A percentile compares a stretch with the other conserved stretches of the same genome.
Conservation (phyloP, 2,329 filamentous ascomycete species). For the Cercospora sesami region DNA sequence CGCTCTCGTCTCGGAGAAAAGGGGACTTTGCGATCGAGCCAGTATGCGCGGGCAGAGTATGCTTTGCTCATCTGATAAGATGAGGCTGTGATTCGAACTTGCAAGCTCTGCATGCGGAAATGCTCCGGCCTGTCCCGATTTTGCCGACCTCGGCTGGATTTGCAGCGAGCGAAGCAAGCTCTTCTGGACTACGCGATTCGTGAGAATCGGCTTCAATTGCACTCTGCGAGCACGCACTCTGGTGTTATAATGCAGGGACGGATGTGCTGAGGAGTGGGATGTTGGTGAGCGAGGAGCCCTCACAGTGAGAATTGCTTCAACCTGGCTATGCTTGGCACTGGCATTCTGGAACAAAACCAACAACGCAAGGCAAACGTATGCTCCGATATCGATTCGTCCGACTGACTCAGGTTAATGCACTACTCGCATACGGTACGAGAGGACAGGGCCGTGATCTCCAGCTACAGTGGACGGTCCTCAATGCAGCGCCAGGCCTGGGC, state of each 20-base stretch:
- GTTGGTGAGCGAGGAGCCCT: not conserved
- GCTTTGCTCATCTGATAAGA: slow-evolving; percentile 21
- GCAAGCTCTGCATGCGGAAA: slow-evolving; percentile 1
- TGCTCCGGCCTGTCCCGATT: slow-evolving; percentile 6
- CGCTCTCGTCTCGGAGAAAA: not conserved
- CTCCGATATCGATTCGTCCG: not conserved
- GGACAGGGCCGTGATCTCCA: not conserved
- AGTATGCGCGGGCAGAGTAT: not conserved
- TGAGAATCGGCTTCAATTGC: not conserved
- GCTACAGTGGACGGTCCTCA: not conserved
- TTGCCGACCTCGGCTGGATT: slow-evolving; percentile 13
- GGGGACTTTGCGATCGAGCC: not conserved
- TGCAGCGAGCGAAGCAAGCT: not conserved
- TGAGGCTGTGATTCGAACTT: slow-evolving; percentile 9
- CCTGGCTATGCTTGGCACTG: not conserved
- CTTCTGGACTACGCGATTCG: not conserved
- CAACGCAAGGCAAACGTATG: not conserved
- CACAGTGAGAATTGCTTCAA: not conserved
- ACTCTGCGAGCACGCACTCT: not conserved
- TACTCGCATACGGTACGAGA: not conserved
- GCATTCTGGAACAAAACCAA: not conserved
- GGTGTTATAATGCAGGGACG: not conserved
- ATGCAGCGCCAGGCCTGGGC: too few relatives aligned
- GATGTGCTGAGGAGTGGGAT: not conserved
- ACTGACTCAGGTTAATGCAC: not conserved